Percentiles rank a stretch among this genome's conserved stretches.
phyloP scores from a whole-genome alignment of 441 rosid genomes.

The Sinapis alba region DNA sequence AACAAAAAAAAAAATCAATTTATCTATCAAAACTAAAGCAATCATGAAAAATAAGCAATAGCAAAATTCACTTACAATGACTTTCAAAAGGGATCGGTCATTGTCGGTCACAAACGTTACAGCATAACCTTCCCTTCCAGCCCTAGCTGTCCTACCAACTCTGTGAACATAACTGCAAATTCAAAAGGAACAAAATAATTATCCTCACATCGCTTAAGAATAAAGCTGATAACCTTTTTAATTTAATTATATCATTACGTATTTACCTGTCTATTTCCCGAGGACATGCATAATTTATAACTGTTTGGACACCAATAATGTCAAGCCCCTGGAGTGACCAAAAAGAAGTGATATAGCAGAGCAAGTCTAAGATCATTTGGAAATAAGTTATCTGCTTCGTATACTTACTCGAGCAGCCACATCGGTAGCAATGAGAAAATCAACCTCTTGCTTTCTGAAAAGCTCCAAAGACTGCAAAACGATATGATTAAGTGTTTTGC shows the following conservation, averaged over 20 bases:
- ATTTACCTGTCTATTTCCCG: slow-evolving; percentile 89
- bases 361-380: slow-evolving; percentile 5
- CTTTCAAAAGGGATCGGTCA: slow-evolving; percentile 91
- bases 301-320: slow-evolving; percentile 96
- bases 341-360: slow-evolving; percentile 25
- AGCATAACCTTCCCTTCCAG: slow-evolving; percentile 97
- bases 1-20: not conserved
- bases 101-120: slow-evolving; percentile 94
- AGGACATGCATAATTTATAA: slow-evolving; percentile 96
- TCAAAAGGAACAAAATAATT: not conserved
- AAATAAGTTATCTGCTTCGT: slow-evolving; percentile 15
- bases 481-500: slow-evolving; percentile 24
- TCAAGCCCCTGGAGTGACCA: slow-evolving; percentile 77
- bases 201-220: slow-evolving; percentile 9
- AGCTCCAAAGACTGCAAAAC: slow-evolving; percentile 81
- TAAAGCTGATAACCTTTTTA: not conserved
- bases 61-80: slow-evolving; percentile 57
- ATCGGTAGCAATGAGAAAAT: slow-evolving; percentile 94
- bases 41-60: not conserved
- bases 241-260: slow-evolving; percentile 8
- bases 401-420: slow-evolving; percentile 95
- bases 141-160: slow-evolving; percentile 98
- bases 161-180: slow-evolving; percentile 85
- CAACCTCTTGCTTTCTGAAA: slow-evolving; percentile 90
- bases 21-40: slow-evolving; percentile 4